Conservation (phyloP, 202 grass and related monocot species). For the Panicum virgatum region DNA sequence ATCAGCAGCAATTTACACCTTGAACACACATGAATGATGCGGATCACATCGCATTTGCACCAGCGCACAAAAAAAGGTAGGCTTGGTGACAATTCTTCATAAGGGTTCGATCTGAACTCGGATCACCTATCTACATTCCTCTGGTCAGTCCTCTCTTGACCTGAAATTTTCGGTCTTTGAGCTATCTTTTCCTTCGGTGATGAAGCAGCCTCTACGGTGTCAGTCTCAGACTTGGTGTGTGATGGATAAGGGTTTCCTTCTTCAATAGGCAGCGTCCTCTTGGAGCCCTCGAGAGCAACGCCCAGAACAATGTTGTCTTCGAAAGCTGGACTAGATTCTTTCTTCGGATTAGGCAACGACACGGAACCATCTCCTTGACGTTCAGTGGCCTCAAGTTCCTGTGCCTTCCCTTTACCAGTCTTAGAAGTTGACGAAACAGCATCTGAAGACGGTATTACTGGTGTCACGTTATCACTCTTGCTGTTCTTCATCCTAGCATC, state of each 20-base stretch:
- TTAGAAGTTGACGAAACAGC: constrained; percentile 35
- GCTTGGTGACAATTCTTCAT: constrained; percentile 52
- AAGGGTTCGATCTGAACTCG: neutral
- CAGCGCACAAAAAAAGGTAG: constrained; percentile 57
- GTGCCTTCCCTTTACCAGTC: constrained; percentile 41
- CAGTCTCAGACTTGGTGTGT: constrained; percentile 57
- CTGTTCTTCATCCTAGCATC: constrained; percentile 48
- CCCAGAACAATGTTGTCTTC: constrained; percentile 96
- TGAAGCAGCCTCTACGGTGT: constrained; percentile 49
- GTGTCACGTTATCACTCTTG: constrained; percentile 40
- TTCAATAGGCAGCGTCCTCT: constrained; percentile 84
- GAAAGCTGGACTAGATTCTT: constrained; percentile 72
- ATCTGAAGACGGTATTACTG: constrained; percentile 37
- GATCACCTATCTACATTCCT: constrained; percentile 54
- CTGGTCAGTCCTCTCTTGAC: constrained; percentile 57
- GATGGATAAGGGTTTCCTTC: constrained; percentile 62
- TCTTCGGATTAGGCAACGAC: constrained; percentile 47
- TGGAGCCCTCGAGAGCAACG: constrained; percentile 88
- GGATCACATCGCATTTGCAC: constrained; percentile 32
- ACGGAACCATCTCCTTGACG: constrained; percentile 57
- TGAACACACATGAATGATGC: neutral
- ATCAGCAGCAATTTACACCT: neutral
- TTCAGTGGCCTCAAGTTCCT: constrained; percentile 35
- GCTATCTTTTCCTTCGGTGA: constrained; percentile 60
- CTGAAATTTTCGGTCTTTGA: constrained; percentile 27